These are phyloP conservation scores for Dothistroma septosporum DNA, from an alignment of 2,329 filamentous ascomycete species.

Conservation along the genomic window DNA sequence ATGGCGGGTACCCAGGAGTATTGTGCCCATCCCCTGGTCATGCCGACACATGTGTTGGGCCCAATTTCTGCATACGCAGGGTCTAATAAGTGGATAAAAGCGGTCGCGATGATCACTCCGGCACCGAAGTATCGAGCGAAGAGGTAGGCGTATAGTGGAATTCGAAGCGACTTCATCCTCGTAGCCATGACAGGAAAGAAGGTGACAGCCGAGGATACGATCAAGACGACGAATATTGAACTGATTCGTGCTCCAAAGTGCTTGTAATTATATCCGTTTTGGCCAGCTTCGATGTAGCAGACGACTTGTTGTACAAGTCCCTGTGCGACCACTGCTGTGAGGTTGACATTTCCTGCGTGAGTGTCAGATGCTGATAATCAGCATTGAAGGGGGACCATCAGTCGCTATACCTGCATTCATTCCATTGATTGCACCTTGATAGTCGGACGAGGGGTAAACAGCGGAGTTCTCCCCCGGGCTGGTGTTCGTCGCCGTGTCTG, in stretches of 20 bases:
- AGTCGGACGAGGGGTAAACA: not conserved
- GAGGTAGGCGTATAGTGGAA: slow-evolving; percentile 44
- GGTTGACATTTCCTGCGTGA: slow-evolving; percentile 15
- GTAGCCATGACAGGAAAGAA: slow-evolving; percentile 48
- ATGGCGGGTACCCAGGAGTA: slow-evolving; percentile 54
- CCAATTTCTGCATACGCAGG: slow-evolving; percentile 32
- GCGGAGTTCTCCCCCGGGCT: slow-evolving; percentile 8
- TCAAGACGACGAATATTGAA: slow-evolving; percentile 44
- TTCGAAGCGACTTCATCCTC: slow-evolving; percentile 35
- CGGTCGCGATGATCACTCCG: slow-evolving; percentile 47
- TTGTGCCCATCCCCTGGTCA: slow-evolving; percentile 50
- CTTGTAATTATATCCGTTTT: slow-evolving; percentile 54
- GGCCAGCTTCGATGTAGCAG: slow-evolving; percentile 20
- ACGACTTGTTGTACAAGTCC: slow-evolving; percentile 13
- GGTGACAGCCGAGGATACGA: slow-evolving; percentile 40
- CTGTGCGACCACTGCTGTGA: slow-evolving; percentile 14
- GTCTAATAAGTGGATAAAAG: slow-evolving; percentile 43
- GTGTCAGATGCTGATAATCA: not conserved
- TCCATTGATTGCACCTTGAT: not conserved
- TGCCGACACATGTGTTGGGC: slow-evolving; percentile 48
- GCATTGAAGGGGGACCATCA: not conserved
- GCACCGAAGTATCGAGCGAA: slow-evolving; percentile 48
- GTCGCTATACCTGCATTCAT: not conserved
- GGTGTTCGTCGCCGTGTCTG: slow-evolving; percentile 5
- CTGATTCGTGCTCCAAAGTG: slow-evolving; percentile 41